phyloP scores from a whole-genome alignment of 305 asterid species.

The Fraxinus dipetala region DNA sequence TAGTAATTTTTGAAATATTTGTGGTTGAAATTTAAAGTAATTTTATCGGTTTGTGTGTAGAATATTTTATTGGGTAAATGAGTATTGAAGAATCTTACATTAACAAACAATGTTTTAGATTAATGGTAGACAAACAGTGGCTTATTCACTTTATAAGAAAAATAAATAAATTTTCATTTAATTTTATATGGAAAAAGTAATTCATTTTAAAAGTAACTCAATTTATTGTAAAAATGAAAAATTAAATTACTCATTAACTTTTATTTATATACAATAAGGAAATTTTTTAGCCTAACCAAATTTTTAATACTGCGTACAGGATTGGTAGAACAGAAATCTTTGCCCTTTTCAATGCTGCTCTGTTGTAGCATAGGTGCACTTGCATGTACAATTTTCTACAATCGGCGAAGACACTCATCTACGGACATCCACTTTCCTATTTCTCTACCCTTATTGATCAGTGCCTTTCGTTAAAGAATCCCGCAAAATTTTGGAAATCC shows the following conservation, averaged over 20 bases:
- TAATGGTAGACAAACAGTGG: too few relatives aligned
- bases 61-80: too few relatives aligned
- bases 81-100: too few relatives aligned
- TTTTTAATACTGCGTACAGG: neutral
- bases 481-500: conserved; percentile 40
- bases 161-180: neutral
- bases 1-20: too few relatives aligned
- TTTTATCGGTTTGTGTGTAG: too few relatives aligned
- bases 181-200: neutral
- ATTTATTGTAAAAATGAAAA: neutral
- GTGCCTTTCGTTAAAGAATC: conserved; percentile 27
- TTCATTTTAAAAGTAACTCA: neutral
- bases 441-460: conserved; percentile 40
- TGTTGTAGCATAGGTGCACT: neutral
- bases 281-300: neutral
- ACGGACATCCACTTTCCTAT: conserved; percentile 33
- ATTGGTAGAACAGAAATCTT: neutral
- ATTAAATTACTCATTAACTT: neutral
- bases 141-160: too few relatives aligned
- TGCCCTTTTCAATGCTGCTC: neutral
- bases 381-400: conserved; percentile 54
- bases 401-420: conserved; percentile 27
- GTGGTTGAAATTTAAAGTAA: too few relatives aligned
- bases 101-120: too few relatives aligned
- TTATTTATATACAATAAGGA: neutral